These are phyloP conservation scores for Triglochin maritima DNA, from an alignment of 106 monocot species.

Conservation along the genomic window DNA sequence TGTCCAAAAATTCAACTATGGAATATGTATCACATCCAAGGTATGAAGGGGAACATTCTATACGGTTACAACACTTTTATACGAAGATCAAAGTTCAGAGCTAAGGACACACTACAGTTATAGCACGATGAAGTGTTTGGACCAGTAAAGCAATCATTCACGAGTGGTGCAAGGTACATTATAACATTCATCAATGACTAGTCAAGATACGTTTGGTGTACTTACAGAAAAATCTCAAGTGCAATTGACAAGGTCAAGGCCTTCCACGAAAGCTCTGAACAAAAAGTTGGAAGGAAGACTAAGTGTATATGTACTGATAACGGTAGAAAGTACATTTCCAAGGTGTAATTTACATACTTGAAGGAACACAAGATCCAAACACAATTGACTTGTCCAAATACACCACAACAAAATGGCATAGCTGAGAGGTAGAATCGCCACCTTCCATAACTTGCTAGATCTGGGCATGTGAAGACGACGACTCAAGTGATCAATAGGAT, in stretches of 20 bases:
- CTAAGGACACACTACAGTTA: slow-evolving; percentile 8
- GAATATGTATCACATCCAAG: not conserved
- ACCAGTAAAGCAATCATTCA: slow-evolving; percentile 2
- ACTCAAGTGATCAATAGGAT: not conserved
- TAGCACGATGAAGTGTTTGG: slow-evolving; percentile 7
- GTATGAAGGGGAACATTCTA: not conserved
- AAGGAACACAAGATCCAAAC: not conserved
- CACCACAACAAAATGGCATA: slow-evolving; percentile 7
- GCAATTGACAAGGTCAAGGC: slow-evolving; percentile 10
- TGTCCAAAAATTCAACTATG: not conserved
- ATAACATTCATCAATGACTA: slow-evolving; percentile 15
- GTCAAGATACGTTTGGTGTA: slow-evolving; percentile 6
- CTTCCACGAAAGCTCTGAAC: slow-evolving; percentile 3
- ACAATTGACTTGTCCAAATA: slow-evolving; percentile 3
- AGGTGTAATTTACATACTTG: slow-evolving; percentile 1
- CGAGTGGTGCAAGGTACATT: slow-evolving; percentile 10
- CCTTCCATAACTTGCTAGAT: slow-evolving; percentile 5
- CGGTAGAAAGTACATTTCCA: slow-evolving; percentile 6
- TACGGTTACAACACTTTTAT: not conserved
- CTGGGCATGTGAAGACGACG: too few species aligned
- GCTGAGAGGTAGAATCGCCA: slow-evolving; percentile 7
- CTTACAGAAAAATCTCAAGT: slow-evolving; percentile 10
- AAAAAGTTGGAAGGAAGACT: not conserved
- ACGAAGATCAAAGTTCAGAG: slow-evolving; percentile 5
- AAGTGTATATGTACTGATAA: not conserved